Percentiles rank a stretch among this genome's conserved stretches.
These are phyloP conservation scores for Hura crepitans DNA, from an alignment of 441 rosid species.

Conservation along the genomic window DNA sequence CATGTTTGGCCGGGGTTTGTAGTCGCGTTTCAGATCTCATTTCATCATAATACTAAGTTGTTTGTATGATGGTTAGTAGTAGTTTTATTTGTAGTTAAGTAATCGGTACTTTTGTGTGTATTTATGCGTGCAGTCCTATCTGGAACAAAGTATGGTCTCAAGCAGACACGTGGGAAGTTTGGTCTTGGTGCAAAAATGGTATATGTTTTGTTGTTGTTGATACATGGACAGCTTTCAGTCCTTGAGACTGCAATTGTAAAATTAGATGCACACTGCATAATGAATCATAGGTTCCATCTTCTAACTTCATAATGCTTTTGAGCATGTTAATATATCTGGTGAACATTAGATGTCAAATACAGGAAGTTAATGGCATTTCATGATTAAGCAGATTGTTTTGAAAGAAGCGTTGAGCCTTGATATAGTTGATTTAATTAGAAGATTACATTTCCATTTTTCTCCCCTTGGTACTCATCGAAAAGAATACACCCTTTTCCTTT, in stretches of 20 bases:
- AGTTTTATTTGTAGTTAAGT: background rate
- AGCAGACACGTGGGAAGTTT: slow-evolving; percentile 98
- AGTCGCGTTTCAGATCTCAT: slow-evolving; percentile 24
- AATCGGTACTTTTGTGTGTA: slow-evolving; percentile 7
- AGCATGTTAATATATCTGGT: background rate
- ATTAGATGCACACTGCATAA: background rate
- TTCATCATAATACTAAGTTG: slow-evolving; percentile 16
- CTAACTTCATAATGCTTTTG: background rate
- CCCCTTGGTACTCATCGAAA: slow-evolving; percentile 2
- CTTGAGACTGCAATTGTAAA: background rate
- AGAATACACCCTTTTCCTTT: slow-evolving; percentile 11
- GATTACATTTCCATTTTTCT: slow-evolving; percentile 12
- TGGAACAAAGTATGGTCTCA: slow-evolving; percentile 96
- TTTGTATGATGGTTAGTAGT: background rate
- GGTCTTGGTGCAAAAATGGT: slow-evolving; percentile 99
- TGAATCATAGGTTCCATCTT: background rate
- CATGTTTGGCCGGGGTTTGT: slow-evolving; percentile 92
- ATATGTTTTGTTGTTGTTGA: slow-evolving; percentile 14
- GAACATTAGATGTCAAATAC: background rate
- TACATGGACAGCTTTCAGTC: slow-evolving; percentile 1
- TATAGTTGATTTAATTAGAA: background rate
- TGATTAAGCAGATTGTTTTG: background rate
- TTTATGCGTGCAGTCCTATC: slow-evolving; percentile 65
- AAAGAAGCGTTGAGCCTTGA: background rate
- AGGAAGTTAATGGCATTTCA: background rate